phyloP scores from a whole-genome alignment of 768 basidiomycete species.

The Leccinum longicurvipes region DNA sequence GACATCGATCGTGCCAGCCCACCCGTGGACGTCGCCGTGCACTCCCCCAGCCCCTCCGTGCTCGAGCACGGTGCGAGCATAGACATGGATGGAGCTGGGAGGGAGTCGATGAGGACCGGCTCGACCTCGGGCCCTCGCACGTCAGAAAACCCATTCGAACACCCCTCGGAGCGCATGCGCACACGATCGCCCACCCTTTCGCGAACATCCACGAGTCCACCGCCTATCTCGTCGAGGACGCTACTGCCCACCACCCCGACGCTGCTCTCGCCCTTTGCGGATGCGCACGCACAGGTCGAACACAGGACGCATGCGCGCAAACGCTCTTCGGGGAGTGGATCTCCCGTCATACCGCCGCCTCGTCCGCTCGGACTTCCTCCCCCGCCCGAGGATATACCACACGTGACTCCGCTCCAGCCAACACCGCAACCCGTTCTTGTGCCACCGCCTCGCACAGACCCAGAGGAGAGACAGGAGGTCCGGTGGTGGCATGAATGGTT shows the following conservation, averaged over 20 bases:
- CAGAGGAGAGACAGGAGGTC: constrained; percentile 35
- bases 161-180: constrained; percentile 21
- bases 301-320: background rate
- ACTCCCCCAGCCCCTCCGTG: constrained; percentile 23
- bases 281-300: constrained; percentile 25
- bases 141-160: constrained; percentile 45
- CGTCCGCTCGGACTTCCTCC: constrained; percentile 61
- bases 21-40: constrained; percentile 38
- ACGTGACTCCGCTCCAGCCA: constrained; percentile 33
- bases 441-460: constrained; percentile 21
- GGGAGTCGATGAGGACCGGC: background rate
- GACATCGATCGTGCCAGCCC: constrained; percentile 39
- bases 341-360: constrained; percentile 40
- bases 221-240: constrained; percentile 1
- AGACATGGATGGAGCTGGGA: background rate
- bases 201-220: background rate
- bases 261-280: constrained; percentile 35
- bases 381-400: constrained; percentile 36
- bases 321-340: constrained; percentile 4
- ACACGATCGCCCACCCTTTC: background rate
- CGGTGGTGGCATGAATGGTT: constrained; percentile 88
- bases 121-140: background rate
- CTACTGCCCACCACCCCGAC: constrained; percentile 3
- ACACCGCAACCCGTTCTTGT: constrained; percentile 31
- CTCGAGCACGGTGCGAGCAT: constrained; percentile 14